Evolutionary conservation across 495 filamentous ascomycete genomes (phyloP), one percentile per base, ranked within the genome.

Genomic region (Astrothelium macrocarpum): DNA sequence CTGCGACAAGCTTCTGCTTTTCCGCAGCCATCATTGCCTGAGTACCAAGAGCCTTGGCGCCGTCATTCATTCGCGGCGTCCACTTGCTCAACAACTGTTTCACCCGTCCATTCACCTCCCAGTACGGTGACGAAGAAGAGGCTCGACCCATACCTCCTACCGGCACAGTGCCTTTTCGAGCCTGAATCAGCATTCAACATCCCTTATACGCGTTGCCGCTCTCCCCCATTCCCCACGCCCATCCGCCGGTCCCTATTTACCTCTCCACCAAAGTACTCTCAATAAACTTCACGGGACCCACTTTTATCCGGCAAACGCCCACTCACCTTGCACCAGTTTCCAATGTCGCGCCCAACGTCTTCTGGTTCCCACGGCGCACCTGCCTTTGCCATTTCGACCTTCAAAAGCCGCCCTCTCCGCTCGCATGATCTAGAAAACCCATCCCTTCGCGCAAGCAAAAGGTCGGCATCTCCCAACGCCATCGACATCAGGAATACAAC

Each of bases 51-150:
- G 49, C 26, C 26, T 29, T 16, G 49, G 49, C 49, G 49, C 49
- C 49, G 12, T 2, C 20, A 26, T 7, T 1, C 12, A 28, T 20
- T 11, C 25, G 5, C 12, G 25, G 20, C 12, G 5, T 16, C 23
- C 25, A 29, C 10, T 29, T 16, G 29, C 29, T 16, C 20, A 56
- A 56, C 5, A 9, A 26, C 23, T 56, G 49, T 56, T 56, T 56
- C 49, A 56, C 29, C 25, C 49, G 49, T 56, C 49, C 25, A 56
- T 29, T 16, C 3, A 29, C 4, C 49, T n/a, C n/a, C 49, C 25
- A 2, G 20, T 29, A 56, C 49, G 49, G 49, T 25, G 49, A 56
- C 49, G 49, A 56, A 56, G 49, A 56, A 56, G 49, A 56, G 49
- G 49, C 49, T 56, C 49, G 49, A 56, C 29, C 25, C 20, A 9